Percentiles rank a stretch among this genome's conserved stretches.
phyloP scores from a whole-genome alignment of 768 basidiomycete species.

The Hypsizygus marmoreus region DNA sequence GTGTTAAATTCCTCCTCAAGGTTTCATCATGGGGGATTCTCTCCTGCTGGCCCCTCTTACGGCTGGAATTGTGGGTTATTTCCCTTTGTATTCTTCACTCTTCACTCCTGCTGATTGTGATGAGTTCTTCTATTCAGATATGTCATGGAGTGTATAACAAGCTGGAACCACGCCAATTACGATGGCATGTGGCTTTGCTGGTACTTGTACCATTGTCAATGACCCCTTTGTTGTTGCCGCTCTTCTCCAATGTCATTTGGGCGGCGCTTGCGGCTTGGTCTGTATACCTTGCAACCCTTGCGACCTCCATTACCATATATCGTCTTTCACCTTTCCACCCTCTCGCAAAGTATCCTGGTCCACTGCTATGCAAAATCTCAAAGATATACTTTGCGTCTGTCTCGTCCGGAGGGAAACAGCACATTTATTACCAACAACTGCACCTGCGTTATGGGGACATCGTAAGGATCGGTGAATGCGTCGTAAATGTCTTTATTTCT shows the following conservation, averaged over 20 bases:
- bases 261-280: constrained; percentile 5
- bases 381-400: constrained; percentile 37
- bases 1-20: no score
- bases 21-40: no score
- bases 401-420: constrained; percentile 38
- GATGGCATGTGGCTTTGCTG: constrained; percentile 8
- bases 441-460: constrained; percentile 55
- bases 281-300: constrained; percentile 2
- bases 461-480: constrained; percentile 53
- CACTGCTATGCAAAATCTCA: constrained; percentile 37
- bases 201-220: constrained; percentile 7
- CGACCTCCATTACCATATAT: constrained; percentile 35
- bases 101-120: no score
- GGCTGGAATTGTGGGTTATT: no score
- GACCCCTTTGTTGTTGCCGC: background rate
- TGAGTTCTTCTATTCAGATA: no score
- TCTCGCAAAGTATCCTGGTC: constrained; percentile 49
- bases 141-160: constrained; percentile 11
- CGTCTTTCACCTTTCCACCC: constrained; percentile 51
- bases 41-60: no score
- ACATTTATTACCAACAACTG: constrained; percentile 42
- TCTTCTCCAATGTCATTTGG: background rate
- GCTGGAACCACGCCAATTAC: constrained; percentile 8
- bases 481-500: no score
- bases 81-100: no score